Base-by-base conservation (phyloP, 768 basidiomycete genomes). In the Pulveroboletus sp. region DNA sequence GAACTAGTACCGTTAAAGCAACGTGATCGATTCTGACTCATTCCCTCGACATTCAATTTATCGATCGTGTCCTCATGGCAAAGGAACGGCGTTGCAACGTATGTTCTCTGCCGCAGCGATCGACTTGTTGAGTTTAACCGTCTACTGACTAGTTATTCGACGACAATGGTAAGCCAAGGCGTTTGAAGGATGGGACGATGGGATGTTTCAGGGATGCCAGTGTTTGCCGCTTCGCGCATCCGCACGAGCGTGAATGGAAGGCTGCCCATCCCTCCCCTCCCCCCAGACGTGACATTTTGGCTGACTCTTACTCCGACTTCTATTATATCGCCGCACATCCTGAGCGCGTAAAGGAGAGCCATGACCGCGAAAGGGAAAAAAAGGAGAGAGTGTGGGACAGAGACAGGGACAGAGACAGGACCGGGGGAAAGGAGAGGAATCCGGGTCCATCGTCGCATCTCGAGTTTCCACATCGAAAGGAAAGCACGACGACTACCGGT, bases 161-260 rank as follows among this genome's bases (percentile, higher is more conserved):
- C 21, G 67, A 68, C 43, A 35, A 58, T 18, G 67, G 67, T 8
- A 52, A 30, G 40, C 53, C 64, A 10, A 62, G 67, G 21, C 56
- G 50, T 14, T 24, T 54, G 36, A 64, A 6, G 41, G 48, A 57
- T 15, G 60, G 64, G 3, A 50, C 46, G 7, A 53, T 10, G 42
- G 67, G 67, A 2, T 68, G 67, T 38, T 11, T 0, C 9, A 57
- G 57, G 30, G 54, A 55, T 38, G 60, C 53, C 38, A 55, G 44
- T 36, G 50, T 18, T n/a, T 68, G 67, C 43, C 42, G n/a, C 36
- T 69, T 67, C 28, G 69, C 43, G 13, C 67, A 68, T 26, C 72
- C 72, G 6, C 56, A 57, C 46, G 64, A 71, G 27, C 63, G 65
- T 2, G 54, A 54, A 14, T 73, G 72, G 72, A 39, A 46, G 44